Evolutionary conservation across 768 basidiomycete species (phyloP), one percentile per base, ranked within the genome.

Genomic region (Inosperma sp.): DNA sequence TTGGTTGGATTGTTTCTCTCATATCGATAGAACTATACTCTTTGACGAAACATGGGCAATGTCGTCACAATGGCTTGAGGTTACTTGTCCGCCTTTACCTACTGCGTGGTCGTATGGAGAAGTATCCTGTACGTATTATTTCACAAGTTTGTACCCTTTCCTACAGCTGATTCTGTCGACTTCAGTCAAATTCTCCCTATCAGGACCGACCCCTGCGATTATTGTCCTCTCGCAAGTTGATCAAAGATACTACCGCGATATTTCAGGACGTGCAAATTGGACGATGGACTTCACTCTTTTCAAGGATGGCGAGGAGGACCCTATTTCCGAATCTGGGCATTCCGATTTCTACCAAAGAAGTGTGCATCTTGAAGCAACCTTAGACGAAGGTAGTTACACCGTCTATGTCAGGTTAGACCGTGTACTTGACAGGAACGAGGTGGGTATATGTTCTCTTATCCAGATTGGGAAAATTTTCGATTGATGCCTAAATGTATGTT

Each of bases 31-130:
- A 22, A 75, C 73, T 3, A 64, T 72, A 22, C 56, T 80, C n/a
- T 78, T 80, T 49, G 75, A 78, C 52, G 63, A 67, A 5, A 64
- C 65, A 12, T 80, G 78, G 78, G 62, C 67, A 23, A 69, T 76
- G 70, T 68, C 72, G 6, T 74, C 72, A 10, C 73, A 75, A 37
- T 79, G 77, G 78, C 64, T 79, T 4, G 67, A 73, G 31, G 74
- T 77, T n/a, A 67, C 63, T 5, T 58, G 62, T 7, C 67, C 70
- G n/a, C 68, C 73, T 7, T 65, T 75, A 25, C 70, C 73, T 9
- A 66, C 72, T 30, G 77, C 78, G 0, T 81, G 78, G 77, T 70
- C 71, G 3, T 78, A 69, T 43, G 79, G 79, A 13, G 79, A 82
- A 52, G 68, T 82, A 7, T 73, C 77, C 8, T 81, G 79, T 80